These are phyloP conservation scores for Mucor piriformis DNA, from an alignment of 371 early-diverging fungal species.

Conservation along the genomic window DNA sequence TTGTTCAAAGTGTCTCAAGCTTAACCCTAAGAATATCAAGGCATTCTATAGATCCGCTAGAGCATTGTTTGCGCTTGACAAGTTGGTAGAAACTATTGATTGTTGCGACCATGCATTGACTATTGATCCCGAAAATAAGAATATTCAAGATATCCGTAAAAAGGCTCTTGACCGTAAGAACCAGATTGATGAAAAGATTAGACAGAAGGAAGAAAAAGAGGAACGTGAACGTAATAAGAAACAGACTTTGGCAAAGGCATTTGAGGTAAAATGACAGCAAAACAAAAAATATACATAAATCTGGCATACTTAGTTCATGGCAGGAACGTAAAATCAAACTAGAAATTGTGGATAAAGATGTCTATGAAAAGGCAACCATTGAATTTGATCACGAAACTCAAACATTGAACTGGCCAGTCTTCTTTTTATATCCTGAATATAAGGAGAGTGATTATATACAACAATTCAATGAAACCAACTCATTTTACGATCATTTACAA, in stretches of 20 bases:
- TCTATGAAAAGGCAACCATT: conserved; percentile 59
- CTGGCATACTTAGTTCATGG: no score
- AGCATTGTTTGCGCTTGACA: conserved; percentile 80
- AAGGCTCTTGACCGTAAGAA: conserved; percentile 52
- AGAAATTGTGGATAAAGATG: conserved; percentile 46
- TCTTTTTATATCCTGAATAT: conserved; percentile 94
- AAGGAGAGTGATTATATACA: conserved; percentile 91
- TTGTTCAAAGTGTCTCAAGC: conserved; percentile 83
- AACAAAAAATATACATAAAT: not conserved
- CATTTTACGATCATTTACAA: conserved; percentile 84
- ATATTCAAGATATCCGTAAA: conserved; percentile 51
- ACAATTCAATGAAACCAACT: conserved; percentile 79
- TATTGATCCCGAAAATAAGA: conserved; percentile 73
- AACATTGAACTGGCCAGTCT: conserved; percentile 82
- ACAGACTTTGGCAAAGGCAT: conserved; percentile 44
- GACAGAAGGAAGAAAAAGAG: conserved; percentile 51
- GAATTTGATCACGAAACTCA: conserved; percentile 64
- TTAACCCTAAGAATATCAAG: conserved; percentile 84
- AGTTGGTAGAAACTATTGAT: conserved; percentile 82
- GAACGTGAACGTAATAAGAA: conserved; percentile 53
- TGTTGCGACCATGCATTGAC: conserved; percentile 74
- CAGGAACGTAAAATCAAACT: conserved; percentile 62
- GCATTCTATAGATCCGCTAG: conserved; percentile 90
- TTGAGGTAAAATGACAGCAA: conserved; percentile 38
- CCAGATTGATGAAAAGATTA: conserved; percentile 40